A percentile compares a stretch with the other conserved stretches of the same genome.
phyloP scores from a whole-genome alignment of 2,329 filamentous ascomycete species.

The Diaporthe aspalathi region DNA sequence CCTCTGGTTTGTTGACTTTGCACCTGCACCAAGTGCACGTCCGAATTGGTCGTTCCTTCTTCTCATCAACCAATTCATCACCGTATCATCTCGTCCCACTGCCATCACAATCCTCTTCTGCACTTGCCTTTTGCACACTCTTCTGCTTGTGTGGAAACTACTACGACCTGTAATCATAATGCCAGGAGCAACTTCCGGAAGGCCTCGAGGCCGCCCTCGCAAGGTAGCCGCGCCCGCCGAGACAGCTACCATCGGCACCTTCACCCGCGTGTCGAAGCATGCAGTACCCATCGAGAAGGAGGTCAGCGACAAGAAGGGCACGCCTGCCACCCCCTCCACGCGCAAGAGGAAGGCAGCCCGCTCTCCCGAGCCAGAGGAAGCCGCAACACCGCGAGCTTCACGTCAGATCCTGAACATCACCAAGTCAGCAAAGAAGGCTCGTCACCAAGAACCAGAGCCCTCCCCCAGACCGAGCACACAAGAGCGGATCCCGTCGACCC shows the following conservation, averaged over 20 bases:
- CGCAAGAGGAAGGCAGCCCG: conserved; percentile 50
- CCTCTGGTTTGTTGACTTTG: conserved; percentile 6
- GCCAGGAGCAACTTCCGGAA: conserved; percentile 30
- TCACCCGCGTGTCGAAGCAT: conserved; percentile 61
- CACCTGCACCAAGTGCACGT: conserved; percentile 4
- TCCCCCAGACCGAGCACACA: background rate
- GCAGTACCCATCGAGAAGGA: conserved; percentile 44
- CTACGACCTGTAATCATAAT: conserved; percentile 13
- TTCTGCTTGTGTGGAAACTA: background rate
- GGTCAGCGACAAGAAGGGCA: conserved; percentile 42
- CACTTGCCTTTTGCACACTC: background rate
- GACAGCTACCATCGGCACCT: conserved; percentile 53
- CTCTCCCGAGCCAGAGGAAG: conserved; percentile 46
- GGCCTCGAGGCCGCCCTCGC: conserved; percentile 36
- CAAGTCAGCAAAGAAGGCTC: conserved; percentile 33
- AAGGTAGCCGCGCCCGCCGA: conserved; percentile 19
- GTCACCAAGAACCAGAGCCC: conserved; percentile 33
- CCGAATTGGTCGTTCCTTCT: conserved; percentile 1
- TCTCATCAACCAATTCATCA: background rate
- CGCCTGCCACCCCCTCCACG: conserved; percentile 45
- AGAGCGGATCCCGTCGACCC: conserved; percentile 44
- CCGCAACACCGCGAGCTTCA: background rate
- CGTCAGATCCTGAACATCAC: conserved; percentile 3
- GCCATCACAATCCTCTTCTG: background rate
- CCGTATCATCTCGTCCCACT: background rate